A percentile compares a stretch with the other conserved stretches of the same genome.
Evolutionary conservation across 345 rosid species (phyloP).

Genomic region (Limnanthes douglasii): DNA sequence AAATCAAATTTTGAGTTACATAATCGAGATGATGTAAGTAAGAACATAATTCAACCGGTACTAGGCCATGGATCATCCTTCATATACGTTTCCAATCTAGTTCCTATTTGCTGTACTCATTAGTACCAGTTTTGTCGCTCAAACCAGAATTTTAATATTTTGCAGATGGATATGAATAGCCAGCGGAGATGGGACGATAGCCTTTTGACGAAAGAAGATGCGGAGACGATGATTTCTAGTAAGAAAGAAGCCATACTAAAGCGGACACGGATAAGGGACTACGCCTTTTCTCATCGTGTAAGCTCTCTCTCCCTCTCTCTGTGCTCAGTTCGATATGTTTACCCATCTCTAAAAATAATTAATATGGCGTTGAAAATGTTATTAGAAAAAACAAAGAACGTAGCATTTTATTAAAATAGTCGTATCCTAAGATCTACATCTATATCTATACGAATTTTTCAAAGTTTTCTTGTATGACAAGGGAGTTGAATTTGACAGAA

Average conservation of each 20-base stretch:
- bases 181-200: conserved; percentile 82
- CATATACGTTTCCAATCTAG: no score
- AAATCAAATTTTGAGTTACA: background rate
- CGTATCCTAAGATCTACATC: no score
- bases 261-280: conserved; percentile 58
- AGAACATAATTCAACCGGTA: background rate
- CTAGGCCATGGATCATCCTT: no score
- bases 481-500: conserved; percentile 25
- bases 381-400: no score
- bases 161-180: conserved; percentile 50
- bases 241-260: conserved; percentile 57
- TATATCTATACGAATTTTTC: conserved; percentile 5
- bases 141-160: no score
- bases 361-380: no score
- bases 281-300: conserved; percentile 57
- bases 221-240: conserved; percentile 38
- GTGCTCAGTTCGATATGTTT: no score
- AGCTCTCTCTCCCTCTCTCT: background rate
- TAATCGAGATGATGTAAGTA: background rate
- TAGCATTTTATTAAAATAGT: no score
- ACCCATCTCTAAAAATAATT: no score
- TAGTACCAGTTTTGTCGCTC: no score
- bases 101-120: no score
- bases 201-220: conserved; percentile 66
- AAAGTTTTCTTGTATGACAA: background rate